phyloP scores from a whole-genome alignment of 768 basidiomycete genomes.

The Pleurotus giganteus region DNA sequence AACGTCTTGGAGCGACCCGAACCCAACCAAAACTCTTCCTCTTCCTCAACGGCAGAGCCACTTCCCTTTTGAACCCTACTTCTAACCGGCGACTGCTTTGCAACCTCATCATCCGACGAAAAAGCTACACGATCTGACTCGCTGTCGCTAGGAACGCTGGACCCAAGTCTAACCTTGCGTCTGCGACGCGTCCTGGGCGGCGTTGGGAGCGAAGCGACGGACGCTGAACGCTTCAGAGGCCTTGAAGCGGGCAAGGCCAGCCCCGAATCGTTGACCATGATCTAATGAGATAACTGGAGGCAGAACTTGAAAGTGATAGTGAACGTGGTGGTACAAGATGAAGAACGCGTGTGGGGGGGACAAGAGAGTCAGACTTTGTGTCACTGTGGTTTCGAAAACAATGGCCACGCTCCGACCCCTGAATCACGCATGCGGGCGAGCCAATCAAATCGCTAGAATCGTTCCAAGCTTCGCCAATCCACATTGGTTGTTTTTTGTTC shows the following conservation, averaged over 20 bases:
- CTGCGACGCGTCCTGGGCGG: slow-evolving; percentile 6
- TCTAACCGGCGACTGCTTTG: not conserved
- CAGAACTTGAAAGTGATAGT: not conserved
- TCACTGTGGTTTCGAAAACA: not conserved
- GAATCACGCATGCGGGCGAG: too few species aligned
- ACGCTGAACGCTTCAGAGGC: slow-evolving; percentile 4
- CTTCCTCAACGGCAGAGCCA: not conserved
- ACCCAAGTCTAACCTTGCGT: not conserved
- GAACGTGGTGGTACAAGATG: slow-evolving; percentile 5
- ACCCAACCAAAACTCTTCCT: slow-evolving; percentile 7
- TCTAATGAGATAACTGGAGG: not conserved
- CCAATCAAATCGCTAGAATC: too few species aligned
- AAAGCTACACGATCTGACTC: not conserved
- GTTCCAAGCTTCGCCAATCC: too few species aligned
- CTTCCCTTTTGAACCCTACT: not conserved
- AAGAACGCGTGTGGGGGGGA: not conserved
- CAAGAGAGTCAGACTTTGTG: too few species aligned
- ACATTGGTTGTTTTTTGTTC: too few species aligned
- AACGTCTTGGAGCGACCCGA: not conserved
- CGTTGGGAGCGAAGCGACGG: slow-evolving; percentile 1
- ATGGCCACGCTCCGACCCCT: too few species aligned
- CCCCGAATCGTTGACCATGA: not conserved
- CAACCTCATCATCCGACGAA: not conserved
- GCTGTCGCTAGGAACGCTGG: not conserved
- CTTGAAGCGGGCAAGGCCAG: not conserved